Conservation (phyloP, 208 protist species). For the Zelonia costaricensis region DNA sequence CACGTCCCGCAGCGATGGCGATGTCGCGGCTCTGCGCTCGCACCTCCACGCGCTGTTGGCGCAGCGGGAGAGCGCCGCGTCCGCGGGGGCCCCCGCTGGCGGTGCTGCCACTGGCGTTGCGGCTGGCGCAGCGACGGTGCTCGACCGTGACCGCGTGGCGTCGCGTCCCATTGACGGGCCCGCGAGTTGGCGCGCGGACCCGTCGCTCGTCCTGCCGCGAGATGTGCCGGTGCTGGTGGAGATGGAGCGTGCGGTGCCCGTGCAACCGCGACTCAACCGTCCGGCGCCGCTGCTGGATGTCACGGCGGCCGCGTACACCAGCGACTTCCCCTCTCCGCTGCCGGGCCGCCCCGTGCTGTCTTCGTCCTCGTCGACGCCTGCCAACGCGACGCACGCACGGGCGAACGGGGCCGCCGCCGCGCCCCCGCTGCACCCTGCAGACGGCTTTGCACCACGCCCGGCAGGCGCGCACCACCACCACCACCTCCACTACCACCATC, state of each 20-base stretch:
- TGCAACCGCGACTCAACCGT: too few species aligned
- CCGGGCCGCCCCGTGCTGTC: neutral
- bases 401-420: neutral
- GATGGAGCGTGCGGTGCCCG: too few species aligned
- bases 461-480: neutral
- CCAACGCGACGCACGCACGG: too few species aligned
- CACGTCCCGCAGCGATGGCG: neutral
- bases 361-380: neutral
- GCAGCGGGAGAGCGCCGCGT: neutral
- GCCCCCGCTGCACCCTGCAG: too few species aligned
- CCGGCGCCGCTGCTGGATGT: too few species aligned
- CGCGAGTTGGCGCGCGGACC: too few species aligned
- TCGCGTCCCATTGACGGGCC: too few species aligned
- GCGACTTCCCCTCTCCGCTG: neutral
- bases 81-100: neutral
- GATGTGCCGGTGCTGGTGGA: too few species aligned
- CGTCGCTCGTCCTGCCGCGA: too few species aligned
- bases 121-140: too few species aligned
- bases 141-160: too few species aligned
- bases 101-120: neutral
- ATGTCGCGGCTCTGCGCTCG: slow-evolving; percentile 20
- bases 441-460: too few species aligned
- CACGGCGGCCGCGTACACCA: neutral
- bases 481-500: neutral
- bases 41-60: slow-evolving; percentile 21